Base-by-base conservation (phyloP, 768 basidiomycete genomes). In the Xerocomus brunneocitrinus region DNA sequence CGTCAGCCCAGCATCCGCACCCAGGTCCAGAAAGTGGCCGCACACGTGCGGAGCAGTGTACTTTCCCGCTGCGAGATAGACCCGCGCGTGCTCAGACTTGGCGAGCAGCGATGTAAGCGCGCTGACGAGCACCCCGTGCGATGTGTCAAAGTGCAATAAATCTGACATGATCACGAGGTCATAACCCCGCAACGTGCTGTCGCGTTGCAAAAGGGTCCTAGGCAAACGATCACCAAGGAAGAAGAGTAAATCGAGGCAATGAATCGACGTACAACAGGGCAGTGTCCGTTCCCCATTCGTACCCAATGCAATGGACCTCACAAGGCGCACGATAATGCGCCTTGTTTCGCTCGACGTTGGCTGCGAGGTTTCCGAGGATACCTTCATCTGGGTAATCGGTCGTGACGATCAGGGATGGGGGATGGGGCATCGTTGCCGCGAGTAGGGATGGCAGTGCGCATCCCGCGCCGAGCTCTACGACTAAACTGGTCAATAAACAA, bases 391-490 rank as follows among this genome's bases (percentile, higher is more conserved):
- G 85, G 64, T 87, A 85, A 64, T 91, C 87, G 3, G 84, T 87
- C 22, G 76, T 73, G 13, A 86, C 79, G 35, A 86, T 71, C 34
- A 82, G 67, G 9, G 75, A 69, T 4, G 85, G 83, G 3, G 79
- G 70, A 3, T 69, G 58, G 3, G 67, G 53, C 9, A 71, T 60
- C 7, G 76, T 79, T 39, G 82, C 73, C 34, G 81, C 59, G 1
- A 90, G 72, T 1, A 89, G 70, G 0, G 84, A 87, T 5, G 86
- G 87, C 8, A 91, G 65, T 16, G 80, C 86, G 42, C 80, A 77
- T 6, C 88, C 86, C 8, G 85, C 79, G 3, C 84, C 86, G 3
- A 89, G 77, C 64, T 90, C 88, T n/a, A 89, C 62, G 1, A 84
- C 85, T 87, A 5, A 27, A 41, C 27, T 38, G 27, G 10, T 56